A percentile compares a stretch with the other conserved stretches of the same genome.
phyloP scores from a whole-genome alignment of 257 asterid genomes.

The Anisodus tanguticus region DNA sequence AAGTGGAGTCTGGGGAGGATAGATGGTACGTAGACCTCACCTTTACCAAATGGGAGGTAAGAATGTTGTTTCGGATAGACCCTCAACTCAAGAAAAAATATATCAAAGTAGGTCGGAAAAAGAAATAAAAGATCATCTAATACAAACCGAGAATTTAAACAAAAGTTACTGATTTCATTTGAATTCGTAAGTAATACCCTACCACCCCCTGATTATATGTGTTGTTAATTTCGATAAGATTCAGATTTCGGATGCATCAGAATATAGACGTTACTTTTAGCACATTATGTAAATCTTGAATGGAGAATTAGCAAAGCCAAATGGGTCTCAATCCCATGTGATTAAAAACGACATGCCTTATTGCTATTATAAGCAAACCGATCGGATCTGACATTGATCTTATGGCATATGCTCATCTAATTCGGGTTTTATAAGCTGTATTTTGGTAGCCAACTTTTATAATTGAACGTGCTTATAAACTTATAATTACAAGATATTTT shows the following conservation, averaged over 20 bases:
- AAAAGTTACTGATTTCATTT: too few species aligned
- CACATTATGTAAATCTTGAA: background rate
- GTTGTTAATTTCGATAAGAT: background rate
- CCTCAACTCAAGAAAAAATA: too few species aligned
- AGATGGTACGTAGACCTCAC: too few species aligned
- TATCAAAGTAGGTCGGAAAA: too few species aligned
- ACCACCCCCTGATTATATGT: too few species aligned
- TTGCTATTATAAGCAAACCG: background rate
- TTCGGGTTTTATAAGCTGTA: background rate
- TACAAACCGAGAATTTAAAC: too few species aligned
- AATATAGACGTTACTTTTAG: background rate
- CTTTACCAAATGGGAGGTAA: too few species aligned
- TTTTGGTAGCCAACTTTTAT: background rate
- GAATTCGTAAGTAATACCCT: too few species aligned
- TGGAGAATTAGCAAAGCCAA: background rate
- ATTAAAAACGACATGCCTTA: background rate
- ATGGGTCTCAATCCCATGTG: background rate
- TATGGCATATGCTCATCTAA: background rate
- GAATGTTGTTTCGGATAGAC: too few species aligned
- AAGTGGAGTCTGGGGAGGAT: too few species aligned
- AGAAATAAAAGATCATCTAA: too few species aligned
- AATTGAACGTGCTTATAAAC: background rate
- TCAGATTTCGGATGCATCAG: background rate
- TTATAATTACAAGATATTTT: background rate
- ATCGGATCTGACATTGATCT: background rate